Evolutionary conservation across 78 protist species (phyloP).

Genomic region (Dictyostelium discoideum): dicty_2.7 NC_007088.5:6549501-6550000

Average conservation of each 20-base stretch:
- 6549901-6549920: no score
- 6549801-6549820: no score
- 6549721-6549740: neutral
- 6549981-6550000: slow-evolving; percentile 1
- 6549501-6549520: neutral
- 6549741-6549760: neutral
- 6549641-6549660: neutral
- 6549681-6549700: neutral
- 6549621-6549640: neutral
- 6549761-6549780: neutral
- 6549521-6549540: neutral
- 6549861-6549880: no score
- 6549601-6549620: neutral
- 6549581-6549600: neutral
- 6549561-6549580: neutral
- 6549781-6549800: neutral
- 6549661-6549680: no score
- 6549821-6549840: neutral
- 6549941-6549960: neutral
- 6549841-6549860: neutral
- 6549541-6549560: neutral
- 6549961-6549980: neutral
- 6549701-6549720: neutral
- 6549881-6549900: no score
- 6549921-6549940: neutral